Percentiles rank a stretch among this genome's conserved stretches.
phyloP scores from a whole-genome alignment of 1,284 basidiomycete genomes.

The Albatrellus sp. region DNA sequence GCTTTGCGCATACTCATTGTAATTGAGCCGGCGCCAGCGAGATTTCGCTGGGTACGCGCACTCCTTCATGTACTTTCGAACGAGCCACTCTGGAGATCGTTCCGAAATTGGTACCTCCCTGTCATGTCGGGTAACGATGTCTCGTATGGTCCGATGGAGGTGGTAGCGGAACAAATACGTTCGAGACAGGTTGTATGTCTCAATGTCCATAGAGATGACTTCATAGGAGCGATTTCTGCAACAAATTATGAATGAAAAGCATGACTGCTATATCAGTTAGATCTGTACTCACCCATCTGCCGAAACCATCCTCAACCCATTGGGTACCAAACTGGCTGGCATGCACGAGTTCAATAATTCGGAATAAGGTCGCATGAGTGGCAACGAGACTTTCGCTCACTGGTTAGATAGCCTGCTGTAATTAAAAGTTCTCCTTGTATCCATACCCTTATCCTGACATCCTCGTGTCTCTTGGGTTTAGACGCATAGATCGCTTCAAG shows the following conservation, averaged over 20 bases:
- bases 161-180: slow-evolving; percentile 30
- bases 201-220: slow-evolving; percentile 29
- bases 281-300: slow-evolving; percentile 7
- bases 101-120: slow-evolving; percentile 18
- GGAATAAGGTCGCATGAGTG: too few species aligned
- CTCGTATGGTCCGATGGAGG: slow-evolving; percentile 12
- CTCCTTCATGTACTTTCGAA: slow-evolving; percentile 21
- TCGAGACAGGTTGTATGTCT: slow-evolving; percentile 28
- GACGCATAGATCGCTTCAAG: slow-evolving; percentile 1
- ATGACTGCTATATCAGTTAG: too few species aligned
- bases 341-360: background rate
- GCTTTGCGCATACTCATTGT: slow-evolving; percentile 4
- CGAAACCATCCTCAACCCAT: slow-evolving; percentile 13
- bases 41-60: slow-evolving; percentile 17
- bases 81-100: slow-evolving; percentile 37
- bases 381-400: slow-evolving; percentile 18
- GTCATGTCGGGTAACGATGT: slow-evolving; percentile 20
- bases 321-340: slow-evolving; percentile 9
- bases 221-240: slow-evolving; percentile 24
- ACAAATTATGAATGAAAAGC: slow-evolving; percentile 1
- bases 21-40: slow-evolving; percentile 22
- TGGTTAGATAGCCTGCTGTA: slow-evolving; percentile 28
- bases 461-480: background rate
- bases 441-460: slow-evolving; percentile 1
- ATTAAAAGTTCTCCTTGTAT: slow-evolving; percentile 12